phyloP scores from a whole-genome alignment of 306 rosid species.

The Arachis hypogaea region DNA sequence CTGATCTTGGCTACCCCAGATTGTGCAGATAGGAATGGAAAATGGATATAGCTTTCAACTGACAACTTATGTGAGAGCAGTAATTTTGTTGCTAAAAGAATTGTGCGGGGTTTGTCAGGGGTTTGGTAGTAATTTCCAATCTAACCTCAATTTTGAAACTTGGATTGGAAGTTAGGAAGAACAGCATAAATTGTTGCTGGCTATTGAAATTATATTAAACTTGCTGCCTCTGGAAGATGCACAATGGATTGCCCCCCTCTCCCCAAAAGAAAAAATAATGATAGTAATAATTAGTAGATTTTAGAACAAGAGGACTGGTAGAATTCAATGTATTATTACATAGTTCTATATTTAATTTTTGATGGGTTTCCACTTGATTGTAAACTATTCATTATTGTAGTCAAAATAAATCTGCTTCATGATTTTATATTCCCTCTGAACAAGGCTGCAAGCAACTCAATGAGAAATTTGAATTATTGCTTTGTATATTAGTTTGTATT shows the following conservation, averaged over 20 bases:
- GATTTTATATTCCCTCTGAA: constrained; percentile 11
- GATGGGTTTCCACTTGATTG: constrained; percentile 22
- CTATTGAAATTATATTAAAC: constrained; percentile 11
- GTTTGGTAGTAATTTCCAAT: constrained; percentile 34
- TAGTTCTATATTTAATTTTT: constrained; percentile 16
- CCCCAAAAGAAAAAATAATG: too few species aligned
- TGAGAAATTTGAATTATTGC: background rate
- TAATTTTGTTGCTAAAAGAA: constrained; percentile 25
- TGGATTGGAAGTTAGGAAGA: constrained; percentile 21
- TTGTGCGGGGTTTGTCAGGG: constrained; percentile 1
- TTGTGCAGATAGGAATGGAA: constrained; percentile 31
- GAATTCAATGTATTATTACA: constrained; percentile 21
- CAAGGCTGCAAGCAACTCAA: background rate
- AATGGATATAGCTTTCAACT: constrained; percentile 30
- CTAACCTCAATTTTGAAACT: constrained; percentile 32
- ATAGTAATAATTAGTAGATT: too few species aligned
- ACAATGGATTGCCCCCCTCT: background rate
- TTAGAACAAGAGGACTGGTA: constrained; percentile 11
- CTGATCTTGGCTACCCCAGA: constrained; percentile 38
- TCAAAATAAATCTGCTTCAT: constrained; percentile 23
- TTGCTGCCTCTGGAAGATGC: constrained; percentile 35
- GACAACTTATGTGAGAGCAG: constrained; percentile 31
- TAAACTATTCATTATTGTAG: constrained; percentile 37
- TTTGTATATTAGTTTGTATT: too few species aligned
- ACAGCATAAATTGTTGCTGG: constrained; percentile 3